Base-by-base conservation (phyloP, 2,329 filamentous ascomycete genomes). In the Fusarium denticulatum region DNA sequence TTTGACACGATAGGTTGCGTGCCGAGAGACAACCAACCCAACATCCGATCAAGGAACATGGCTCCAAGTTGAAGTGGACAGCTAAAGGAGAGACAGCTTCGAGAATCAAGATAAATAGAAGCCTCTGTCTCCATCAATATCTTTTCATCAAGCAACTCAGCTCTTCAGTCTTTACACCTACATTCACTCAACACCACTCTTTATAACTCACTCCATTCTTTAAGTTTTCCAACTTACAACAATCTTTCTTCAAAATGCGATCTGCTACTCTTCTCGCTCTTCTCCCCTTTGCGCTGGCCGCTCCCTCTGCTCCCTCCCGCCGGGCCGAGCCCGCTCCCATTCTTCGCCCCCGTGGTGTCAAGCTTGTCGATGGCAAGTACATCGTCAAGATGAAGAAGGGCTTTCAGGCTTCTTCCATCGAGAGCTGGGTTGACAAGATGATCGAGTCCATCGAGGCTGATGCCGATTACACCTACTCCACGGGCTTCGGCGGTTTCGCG, bases 311-410 rank as follows among this genome's bases (percentile, higher is more conserved):
- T 47, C 80, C 81, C 13, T 59, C 77, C 45, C 78, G 77, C 67
- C 82, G 81, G 39, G 70, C 77, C 52, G 72, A 78, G 40, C 81
- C 80, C 28, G 82, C 82, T 28, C 82, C 82, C 40, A 58, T 83
- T 32, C 60, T 83, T 45, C 73, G 78, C 26, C 79, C 81, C 49
- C 80, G 80, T 16, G 79, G 75, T 37, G 78, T 72, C 47, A 65
- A 79, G 67, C 65, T 80, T 59, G 67, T 83, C 40, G 78, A 80
- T 53, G 80, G 79, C 76, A 83, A 80, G 72, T 83, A 80, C 77
- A 83, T 83, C 37, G 77, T 83, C 74, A 81, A 80, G 72, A 80
- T 83, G 74, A 81, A 79, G 76, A 68, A 55, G 39, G 72, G 72
- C 15, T 46, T 74, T 32, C 50, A 50, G 11, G 45, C 64, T 49